Evolutionary conservation across 2,329 filamentous ascomycete genomes (phyloP), one percentile per base, ranked within the genome.

Genomic region (Juglanconis sp.): DNA sequence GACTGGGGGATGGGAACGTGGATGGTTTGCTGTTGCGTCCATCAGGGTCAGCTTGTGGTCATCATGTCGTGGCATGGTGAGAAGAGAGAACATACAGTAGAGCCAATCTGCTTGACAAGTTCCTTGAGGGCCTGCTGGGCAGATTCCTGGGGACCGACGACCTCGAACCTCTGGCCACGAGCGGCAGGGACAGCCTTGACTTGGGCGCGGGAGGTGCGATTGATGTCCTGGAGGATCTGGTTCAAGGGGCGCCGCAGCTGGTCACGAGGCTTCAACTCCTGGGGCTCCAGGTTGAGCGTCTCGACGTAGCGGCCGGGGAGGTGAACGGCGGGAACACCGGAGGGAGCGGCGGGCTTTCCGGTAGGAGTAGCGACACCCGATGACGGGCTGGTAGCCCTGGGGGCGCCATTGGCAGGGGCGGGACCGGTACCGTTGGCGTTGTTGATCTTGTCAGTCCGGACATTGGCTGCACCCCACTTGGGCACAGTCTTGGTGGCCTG

Each of bases 111-210:
- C 69, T 89, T 87, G 50, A 95, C 89, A 65, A 97, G 84, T 67
- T 97, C 92, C 79, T 91, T 93, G 70, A 98, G 83, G 59, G 94
- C 92, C 76, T 95, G 88, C 71, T 92, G 88, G 65, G 94, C 92
- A 68, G 90, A 86, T 61, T 96, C 91, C 61, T 88, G 87, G 60
- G 92, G 89, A 60, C 95, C 94, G 65, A 87, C 89, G 52, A 92
- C 92, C 73, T 94, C 90, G 71, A 99, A 96, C 67, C 88, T 87
- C 67, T 92, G 81, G 42, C 84, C 83, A 30, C 90, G 91, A 65
- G 85, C 87, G n/a, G 87, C 86, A 62, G 85, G 84, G 61, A 85
- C 85, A 81, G 93, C 88, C 67, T 89, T 88, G 66, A 99, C 86
- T 67, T 87, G 91, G 61, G 93, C 92, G 72, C 94, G 92, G 63